These are phyloP conservation scores for Metschnikowia koreensis DNA, from an alignment of 805 yeast genomes.

Conservation along the genomic window DNA sequence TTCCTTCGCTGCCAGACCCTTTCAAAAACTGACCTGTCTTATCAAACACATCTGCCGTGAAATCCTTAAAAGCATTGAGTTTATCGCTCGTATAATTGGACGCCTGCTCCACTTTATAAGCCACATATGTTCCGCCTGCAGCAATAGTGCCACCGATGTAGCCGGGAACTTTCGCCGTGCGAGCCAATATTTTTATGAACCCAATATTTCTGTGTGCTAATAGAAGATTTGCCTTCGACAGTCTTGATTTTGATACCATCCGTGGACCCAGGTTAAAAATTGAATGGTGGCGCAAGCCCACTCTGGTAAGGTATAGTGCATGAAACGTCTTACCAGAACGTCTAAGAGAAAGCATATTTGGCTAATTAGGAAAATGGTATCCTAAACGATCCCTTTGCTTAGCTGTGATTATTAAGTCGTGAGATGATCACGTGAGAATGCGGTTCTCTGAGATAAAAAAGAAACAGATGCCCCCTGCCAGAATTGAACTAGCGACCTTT, in stretches of 20 bases:
- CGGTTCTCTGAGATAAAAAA: neutral
- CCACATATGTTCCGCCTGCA: conserved; percentile 91
- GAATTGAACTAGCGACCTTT: conserved; percentile 75
- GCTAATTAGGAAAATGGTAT: neutral
- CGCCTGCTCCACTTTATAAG: conserved; percentile 90
- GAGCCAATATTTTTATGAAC: conserved; percentile 49
- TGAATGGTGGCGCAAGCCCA: neutral
- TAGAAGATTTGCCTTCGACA: conserved; percentile 10
- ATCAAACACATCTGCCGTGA: conserved; percentile 55
- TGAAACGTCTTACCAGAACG: neutral
- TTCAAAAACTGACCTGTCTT: conserved; percentile 44
- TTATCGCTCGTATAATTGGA: conserved; percentile 66
- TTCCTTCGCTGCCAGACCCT: conserved; percentile 20
- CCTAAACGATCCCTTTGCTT: neutral
- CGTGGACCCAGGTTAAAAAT: neutral
- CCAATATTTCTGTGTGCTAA: conserved; percentile 29
- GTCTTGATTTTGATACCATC: neutral
- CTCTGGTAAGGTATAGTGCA: neutral
- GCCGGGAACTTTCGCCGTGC: conserved; percentile 65
- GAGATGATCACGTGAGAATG: neutral
- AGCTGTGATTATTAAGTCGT: neutral
- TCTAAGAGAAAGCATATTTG: neutral
- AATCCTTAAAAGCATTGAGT: conserved; percentile 58
- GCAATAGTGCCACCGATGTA: conserved; percentile 88
- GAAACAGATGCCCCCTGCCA: conserved; percentile 30